Conservation (phyloP, 148 eudicot genomes). For the Talinum fruticosum region DNA sequence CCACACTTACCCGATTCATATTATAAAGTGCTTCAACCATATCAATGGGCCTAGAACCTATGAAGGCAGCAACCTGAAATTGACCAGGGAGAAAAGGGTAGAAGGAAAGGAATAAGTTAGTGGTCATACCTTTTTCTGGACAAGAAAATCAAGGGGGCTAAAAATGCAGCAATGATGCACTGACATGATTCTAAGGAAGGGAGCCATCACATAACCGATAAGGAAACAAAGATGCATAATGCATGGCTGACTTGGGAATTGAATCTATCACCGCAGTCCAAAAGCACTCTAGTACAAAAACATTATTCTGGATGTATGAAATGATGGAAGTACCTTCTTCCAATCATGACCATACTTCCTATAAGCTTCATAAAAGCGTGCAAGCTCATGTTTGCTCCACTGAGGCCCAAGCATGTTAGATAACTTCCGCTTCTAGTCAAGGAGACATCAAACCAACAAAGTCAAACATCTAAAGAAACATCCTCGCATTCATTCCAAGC, state of each 20-base stretch:
- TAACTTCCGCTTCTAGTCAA: slow-evolving; percentile 49
- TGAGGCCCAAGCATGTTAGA: slow-evolving; percentile 52
- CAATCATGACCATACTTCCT: slow-evolving; percentile 57
- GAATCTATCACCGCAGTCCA: background rate
- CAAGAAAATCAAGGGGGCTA: background rate
- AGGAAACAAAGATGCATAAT: background rate
- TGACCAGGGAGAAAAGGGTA: background rate
- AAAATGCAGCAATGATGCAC: background rate
- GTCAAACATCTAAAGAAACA: slow-evolving; percentile 14
- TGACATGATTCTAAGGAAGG: slow-evolving; percentile 6
- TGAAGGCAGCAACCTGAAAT: slow-evolving; percentile 43
- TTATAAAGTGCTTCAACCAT: slow-evolving; percentile 66
- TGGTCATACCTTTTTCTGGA: background rate
- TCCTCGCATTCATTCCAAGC: background rate
- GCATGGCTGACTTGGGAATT: background rate
- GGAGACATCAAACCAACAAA: slow-evolving; percentile 2
- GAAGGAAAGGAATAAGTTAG: background rate
- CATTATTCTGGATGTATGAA: background rate
- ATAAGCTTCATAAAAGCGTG: slow-evolving; percentile 52
- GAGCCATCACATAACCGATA: background rate
- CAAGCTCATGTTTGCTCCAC: slow-evolving; percentile 60
- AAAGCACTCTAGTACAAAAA: background rate
- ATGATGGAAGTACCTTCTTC: slow-evolving; percentile 49
- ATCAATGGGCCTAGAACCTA: slow-evolving; percentile 52
- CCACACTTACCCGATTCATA: slow-evolving; percentile 52